Conservation (phyloP, 805 yeast species). For the Candida rishiriensis region DNA sequence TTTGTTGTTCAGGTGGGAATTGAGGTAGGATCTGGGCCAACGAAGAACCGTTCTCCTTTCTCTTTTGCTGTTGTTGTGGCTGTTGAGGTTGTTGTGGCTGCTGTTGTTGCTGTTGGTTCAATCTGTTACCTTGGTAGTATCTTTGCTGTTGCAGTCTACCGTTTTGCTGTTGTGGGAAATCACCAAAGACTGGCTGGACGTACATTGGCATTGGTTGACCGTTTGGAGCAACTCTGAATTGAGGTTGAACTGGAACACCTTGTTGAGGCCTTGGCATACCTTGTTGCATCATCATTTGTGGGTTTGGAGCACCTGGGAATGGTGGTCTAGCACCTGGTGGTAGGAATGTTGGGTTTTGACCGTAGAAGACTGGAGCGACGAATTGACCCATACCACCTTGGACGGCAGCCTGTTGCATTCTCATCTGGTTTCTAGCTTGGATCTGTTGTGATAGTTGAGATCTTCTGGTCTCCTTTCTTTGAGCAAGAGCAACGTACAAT, state of each 20-base stretch:
- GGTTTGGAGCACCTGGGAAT: slow-evolving; percentile 69
- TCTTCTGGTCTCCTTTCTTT: slow-evolving; percentile 97
- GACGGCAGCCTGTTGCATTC: slow-evolving; percentile 95
- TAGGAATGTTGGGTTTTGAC: slow-evolving; percentile 79
- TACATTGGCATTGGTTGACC: slow-evolving; percentile 82
- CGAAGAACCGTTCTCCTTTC: slow-evolving; percentile 28
- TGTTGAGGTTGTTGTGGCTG: slow-evolving; percentile 22
- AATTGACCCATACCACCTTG: slow-evolving; percentile 82
- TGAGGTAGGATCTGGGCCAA: slow-evolving; percentile 60
- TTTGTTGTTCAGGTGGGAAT: slow-evolving; percentile 85
- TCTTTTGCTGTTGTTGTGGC: slow-evolving; percentile 21
- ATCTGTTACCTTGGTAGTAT: slow-evolving; percentile 44
- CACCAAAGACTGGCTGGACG: slow-evolving; percentile 77
- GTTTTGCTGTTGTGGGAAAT: slow-evolving; percentile 61
- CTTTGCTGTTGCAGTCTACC: slow-evolving; percentile 40
- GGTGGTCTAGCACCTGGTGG: slow-evolving; percentile 72
- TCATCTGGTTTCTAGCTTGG: slow-evolving; percentile 96
- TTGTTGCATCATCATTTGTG: slow-evolving; percentile 67
- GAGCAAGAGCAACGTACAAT: slow-evolving; percentile 96
- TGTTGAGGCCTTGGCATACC: slow-evolving; percentile 62
- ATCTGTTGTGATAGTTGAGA: slow-evolving; percentile 96
- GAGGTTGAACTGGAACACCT: slow-evolving; percentile 51
- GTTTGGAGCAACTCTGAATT: slow-evolving; percentile 70
- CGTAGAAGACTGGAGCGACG: slow-evolving; percentile 82
- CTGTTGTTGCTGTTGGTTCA: slow-evolving; percentile 11